Evolutionary conservation across 441 rosid species (phyloP), one percentile per base, ranked within the genome.

Genomic region (Pelargonium citronellum): DNA sequence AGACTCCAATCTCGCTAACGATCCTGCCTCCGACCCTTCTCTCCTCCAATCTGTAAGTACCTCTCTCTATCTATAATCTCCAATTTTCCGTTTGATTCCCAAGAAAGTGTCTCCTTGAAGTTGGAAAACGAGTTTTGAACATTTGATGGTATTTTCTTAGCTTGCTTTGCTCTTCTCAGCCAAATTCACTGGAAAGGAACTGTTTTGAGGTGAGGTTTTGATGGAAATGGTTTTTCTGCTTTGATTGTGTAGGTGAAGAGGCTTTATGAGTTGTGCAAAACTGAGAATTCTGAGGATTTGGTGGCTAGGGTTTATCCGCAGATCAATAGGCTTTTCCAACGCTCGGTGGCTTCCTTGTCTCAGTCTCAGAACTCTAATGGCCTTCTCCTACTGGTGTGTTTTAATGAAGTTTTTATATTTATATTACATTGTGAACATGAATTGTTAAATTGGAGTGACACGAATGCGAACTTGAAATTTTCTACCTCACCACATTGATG

Each of bases 1-100:
- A 11, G 99, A 91, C 81, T 88, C 95, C 62, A 84, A 73, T 77
- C 70, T 82, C 72, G 73, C 90, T 73, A 76, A 80, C 65, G 93
- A 91, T 77, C 96, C 97, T 55, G 89, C 97, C 47, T 86, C 95
- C 67, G 97, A 94, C 69, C 91, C 96, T 43, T 87, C 89, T 34
- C 77, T 89, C 63, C 83, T 90, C 69, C 87, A 89, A 37, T 85
- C 96, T 37, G 97, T 92, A 75, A 64, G 81, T 60, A 41, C 71
- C 55, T 72, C 11, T 69, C 30, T 39, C 11, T 15, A 46, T 2
- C 46, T 27, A 2, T 19, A n/a, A 60, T 69, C 15, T 20, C 19
- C 63, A 19, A 19, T 57, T 57, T 57, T 57, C 63, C 9, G 27
- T 57, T 19, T 57, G 63, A 27, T 57, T 57, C 27, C 63, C 27